Conservation (phyloP, 257 asterid genomes). For the Przewalskia tangutica region DNA sequence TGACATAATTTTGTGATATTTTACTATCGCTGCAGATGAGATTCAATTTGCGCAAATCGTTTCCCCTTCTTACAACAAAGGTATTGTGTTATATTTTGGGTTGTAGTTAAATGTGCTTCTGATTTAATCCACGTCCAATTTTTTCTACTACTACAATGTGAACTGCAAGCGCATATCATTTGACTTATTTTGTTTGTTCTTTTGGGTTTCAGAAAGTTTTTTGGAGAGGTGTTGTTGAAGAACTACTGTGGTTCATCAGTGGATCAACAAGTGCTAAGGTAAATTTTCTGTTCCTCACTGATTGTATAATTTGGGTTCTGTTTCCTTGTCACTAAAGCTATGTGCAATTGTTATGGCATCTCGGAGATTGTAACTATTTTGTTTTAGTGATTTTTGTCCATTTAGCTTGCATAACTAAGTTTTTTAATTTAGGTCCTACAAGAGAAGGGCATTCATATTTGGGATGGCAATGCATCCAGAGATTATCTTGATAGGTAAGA, state of each 20-base stretch:
- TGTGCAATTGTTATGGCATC: not conserved
- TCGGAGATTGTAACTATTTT: not conserved
- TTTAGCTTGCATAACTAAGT: not conserved
- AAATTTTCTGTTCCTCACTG: constrained; percentile 5
- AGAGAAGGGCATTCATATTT: constrained; percentile 40
- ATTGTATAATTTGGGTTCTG: not conserved
- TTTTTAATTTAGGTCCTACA: constrained; percentile 22
- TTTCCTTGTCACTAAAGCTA: not conserved
- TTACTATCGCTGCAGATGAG: constrained; percentile 47
- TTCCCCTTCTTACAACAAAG: constrained; percentile 93
- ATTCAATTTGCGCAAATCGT: constrained; percentile 80
- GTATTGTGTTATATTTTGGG: constrained; percentile 13
- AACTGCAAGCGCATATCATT: not conserved
- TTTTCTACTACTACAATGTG: not conserved
- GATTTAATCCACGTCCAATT: not conserved
- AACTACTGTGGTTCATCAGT: constrained; percentile 95
- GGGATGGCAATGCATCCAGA: constrained; percentile 50
- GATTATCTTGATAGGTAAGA: constrained; percentile 38
- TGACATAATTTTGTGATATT: not conserved
- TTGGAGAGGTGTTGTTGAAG: constrained; percentile 98
- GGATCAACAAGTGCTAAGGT: constrained; percentile 98
- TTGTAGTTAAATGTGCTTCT: not conserved
- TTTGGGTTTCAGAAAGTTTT: constrained; percentile 53
- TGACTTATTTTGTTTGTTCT: not conserved
- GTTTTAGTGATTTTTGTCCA: not conserved